These are phyloP conservation scores for Lycium ferocissimum DNA, from an alignment of 257 asterid species.

Conservation along the genomic window DNA sequence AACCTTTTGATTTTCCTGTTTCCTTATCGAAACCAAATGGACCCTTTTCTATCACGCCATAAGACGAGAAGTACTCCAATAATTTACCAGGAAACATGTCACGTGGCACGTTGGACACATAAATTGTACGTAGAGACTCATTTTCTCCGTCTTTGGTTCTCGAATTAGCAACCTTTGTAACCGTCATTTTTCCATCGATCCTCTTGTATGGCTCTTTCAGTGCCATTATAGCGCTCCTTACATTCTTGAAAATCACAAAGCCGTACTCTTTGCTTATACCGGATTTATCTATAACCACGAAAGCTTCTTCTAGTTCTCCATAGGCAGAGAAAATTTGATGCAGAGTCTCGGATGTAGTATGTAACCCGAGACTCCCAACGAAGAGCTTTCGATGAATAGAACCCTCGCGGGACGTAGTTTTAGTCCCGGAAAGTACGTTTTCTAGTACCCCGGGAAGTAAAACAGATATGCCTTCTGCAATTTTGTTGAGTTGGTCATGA, in stretches of 20 bases:
- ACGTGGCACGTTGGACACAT: constrained; percentile 6
- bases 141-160: background rate
- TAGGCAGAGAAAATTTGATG: background rate
- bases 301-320: constrained; percentile 9
- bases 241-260: background rate
- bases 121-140: background rate
- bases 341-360: constrained; percentile 11
- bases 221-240: background rate
- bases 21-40: constrained; percentile 6
- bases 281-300: background rate
- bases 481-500: constrained; percentile 2
- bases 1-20: background rate
- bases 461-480: background rate
- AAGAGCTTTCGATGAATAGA: constrained; percentile 11
- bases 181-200: background rate
- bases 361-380: background rate
- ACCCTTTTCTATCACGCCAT: constrained; percentile 25
- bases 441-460: constrained; percentile 21
- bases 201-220: constrained; percentile 5
- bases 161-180: background rate
- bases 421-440: background rate
- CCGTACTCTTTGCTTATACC: constrained; percentile 6
- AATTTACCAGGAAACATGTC: constrained; percentile 24
- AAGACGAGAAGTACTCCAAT: constrained; percentile 1
- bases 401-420: background rate